Conservation (phyloP, 2,329 filamentous ascomycete species). For the Elsinoe perseae region DNA sequence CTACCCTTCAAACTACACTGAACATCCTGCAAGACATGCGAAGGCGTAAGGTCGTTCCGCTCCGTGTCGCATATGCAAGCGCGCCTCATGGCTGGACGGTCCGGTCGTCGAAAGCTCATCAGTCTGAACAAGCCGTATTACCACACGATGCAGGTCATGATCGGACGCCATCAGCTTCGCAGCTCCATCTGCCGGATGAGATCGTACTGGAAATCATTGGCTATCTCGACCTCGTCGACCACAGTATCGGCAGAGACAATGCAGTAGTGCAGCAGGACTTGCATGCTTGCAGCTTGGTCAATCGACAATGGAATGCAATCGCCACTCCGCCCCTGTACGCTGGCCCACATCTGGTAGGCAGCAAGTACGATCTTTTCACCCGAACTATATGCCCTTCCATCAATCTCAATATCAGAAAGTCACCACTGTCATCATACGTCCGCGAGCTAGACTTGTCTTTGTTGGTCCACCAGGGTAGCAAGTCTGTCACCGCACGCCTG, state of each 20-base stretch:
- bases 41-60: not conserved
- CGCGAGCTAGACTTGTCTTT: conserved; percentile 45
- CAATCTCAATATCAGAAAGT: conserved; percentile 42
- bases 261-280: conserved; percentile 38
- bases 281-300: conserved; percentile 46
- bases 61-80: not conserved
- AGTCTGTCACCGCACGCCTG: conserved; percentile 50
- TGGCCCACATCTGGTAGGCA: conserved; percentile 44
- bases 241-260: not conserved
- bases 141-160: not conserved
- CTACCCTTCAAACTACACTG: too few relatives aligned
- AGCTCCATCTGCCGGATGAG: conserved; percentile 45
- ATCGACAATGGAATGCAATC: conserved; percentile 50
- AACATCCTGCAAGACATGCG: too few relatives aligned
- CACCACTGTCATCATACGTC: conserved; percentile 44
- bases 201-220: conserved; percentile 45
- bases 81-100: conserved; percentile 8
- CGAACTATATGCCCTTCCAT: conserved; percentile 48
- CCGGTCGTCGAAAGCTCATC: too few relatives aligned
- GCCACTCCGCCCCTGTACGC: conserved; percentile 47
- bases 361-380: conserved; percentile 48
- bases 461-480: conserved; percentile 53
- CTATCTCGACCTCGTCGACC: conserved; percentile 32
- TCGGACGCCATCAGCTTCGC: not conserved
- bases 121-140: not conserved